Evolutionary conservation across 306 rosid species (phyloP).

Genomic region (Medicago ruthenica): DNA sequence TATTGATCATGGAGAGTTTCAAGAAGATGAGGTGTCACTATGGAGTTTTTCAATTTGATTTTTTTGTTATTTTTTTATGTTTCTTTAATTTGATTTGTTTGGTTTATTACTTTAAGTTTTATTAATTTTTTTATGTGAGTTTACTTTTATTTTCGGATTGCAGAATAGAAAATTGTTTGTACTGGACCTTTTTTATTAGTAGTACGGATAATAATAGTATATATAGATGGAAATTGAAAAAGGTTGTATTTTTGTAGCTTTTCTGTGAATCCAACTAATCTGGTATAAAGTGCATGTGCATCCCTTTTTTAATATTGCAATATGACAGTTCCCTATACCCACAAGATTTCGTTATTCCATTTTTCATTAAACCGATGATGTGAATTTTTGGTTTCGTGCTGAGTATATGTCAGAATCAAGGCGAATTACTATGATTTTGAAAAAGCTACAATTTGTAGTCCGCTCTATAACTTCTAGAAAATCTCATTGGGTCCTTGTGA

Average conservation of each 20-base stretch:
- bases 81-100: slow-evolving; percentile 9
- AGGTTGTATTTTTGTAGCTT: neutral
- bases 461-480: too few relatives aligned
- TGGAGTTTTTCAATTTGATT: slow-evolving; percentile 65
- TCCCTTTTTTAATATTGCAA: neutral
- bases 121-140: neutral
- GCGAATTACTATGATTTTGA: too few relatives aligned
- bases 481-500: too few relatives aligned
- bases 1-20: slow-evolving; percentile 52
- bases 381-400: too few relatives aligned
- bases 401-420: too few relatives aligned
- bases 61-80: neutral
- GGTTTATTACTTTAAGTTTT: too few relatives aligned
- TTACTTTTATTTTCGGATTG: neutral
- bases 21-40: slow-evolving; percentile 61
- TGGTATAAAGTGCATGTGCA: neutral
- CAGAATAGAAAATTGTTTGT: neutral
- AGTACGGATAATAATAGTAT: neutral
- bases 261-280: neutral
- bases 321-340: neutral
- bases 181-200: neutral
- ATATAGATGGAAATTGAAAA: slow-evolving; percentile 12
- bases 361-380: too few relatives aligned
- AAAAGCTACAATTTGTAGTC: too few relatives aligned
- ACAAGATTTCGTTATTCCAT: neutral